These are phyloP conservation scores for Aristolochia fimbriata DNA, from an alignment of 164 flowering plant genomes.

Conservation along the genomic window DNA sequence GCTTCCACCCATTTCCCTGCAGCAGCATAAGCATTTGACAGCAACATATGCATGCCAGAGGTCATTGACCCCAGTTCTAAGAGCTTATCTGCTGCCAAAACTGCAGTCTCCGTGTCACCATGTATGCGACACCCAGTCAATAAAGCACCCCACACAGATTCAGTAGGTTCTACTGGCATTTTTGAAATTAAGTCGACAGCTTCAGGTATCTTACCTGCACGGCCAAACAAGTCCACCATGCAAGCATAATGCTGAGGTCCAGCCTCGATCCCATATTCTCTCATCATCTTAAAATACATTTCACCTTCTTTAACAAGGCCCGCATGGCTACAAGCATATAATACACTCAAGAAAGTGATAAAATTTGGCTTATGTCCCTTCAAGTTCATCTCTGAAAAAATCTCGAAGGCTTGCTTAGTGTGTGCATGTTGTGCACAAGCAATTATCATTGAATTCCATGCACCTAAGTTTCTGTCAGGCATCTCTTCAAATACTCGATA, in stretches of 20 bases:
- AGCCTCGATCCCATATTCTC: slow-evolving; percentile 56
- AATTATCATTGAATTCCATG: slow-evolving; percentile 84
- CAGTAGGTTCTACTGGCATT: slow-evolving; percentile 80
- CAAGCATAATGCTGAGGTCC: slow-evolving; percentile 67
- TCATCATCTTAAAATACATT: slow-evolving; percentile 59
- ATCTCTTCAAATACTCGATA: slow-evolving; percentile 46
- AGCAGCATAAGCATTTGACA: slow-evolving; percentile 86
- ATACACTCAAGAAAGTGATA: slow-evolving; percentile 66
- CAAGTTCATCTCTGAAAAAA: slow-evolving; percentile 46
- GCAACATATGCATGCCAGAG: slow-evolving; percentile 60
- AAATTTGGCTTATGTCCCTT: slow-evolving; percentile 62
- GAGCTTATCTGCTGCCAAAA: slow-evolving; percentile 71
- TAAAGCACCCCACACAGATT: slow-evolving; percentile 84
- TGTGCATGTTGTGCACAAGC: slow-evolving; percentile 88
- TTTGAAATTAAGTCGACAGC: slow-evolving; percentile 43
- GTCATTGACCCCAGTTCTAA: slow-evolving; percentile 49
- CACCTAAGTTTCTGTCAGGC: slow-evolving; percentile 53
- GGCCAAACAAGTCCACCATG: slow-evolving; percentile 74
- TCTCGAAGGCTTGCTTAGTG: slow-evolving; percentile 32
- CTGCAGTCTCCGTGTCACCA: slow-evolving; percentile 66
- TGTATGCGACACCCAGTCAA: slow-evolving; percentile 77
- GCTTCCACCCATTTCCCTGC: slow-evolving; percentile 81
- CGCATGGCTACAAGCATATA: slow-evolving; percentile 81
- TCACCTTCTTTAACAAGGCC: slow-evolving; percentile 74
- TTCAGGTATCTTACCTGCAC: slow-evolving; percentile 71